These are phyloP conservation scores for Cladophialophora yegresii DNA, from an alignment of 2,329 filamentous ascomycete genomes.

Conservation along the genomic window DNA sequence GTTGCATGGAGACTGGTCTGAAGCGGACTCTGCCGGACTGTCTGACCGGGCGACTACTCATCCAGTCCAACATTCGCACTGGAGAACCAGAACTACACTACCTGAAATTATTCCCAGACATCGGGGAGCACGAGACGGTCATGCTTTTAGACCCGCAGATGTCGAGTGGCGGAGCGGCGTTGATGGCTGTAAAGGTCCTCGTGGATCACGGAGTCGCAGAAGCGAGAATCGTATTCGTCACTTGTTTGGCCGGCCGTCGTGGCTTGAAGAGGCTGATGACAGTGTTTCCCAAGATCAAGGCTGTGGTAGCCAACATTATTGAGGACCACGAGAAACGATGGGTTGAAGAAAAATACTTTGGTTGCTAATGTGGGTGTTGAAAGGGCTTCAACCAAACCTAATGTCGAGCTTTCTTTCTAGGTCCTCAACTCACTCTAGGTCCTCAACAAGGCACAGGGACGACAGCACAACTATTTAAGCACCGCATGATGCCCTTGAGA, in stretches of 20 bases:
- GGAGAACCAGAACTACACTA: conserved; percentile 94
- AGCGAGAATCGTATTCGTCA: conserved; percentile 85
- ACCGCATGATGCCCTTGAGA: not conserved
- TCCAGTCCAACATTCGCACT: conserved; percentile 81
- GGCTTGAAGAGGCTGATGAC: conserved; percentile 82
- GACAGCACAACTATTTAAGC: not conserved
- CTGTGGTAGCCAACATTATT: conserved; percentile 81
- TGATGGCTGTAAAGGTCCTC: conserved; percentile 96
- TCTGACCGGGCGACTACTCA: conserved; percentile 81
- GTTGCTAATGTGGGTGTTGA: conserved; percentile 61
- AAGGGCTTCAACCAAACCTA: not conserved
- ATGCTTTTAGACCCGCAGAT: conserved; percentile 91
- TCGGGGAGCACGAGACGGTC: conserved; percentile 74
- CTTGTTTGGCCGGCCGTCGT: conserved; percentile 82
- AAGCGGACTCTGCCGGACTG: conserved; percentile 91
- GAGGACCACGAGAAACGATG: conserved; percentile 82
- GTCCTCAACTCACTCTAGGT: not conserved
- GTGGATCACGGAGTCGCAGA: conserved; percentile 89
- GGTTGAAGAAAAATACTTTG: conserved; percentile 87
- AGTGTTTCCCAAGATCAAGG: conserved; percentile 83
- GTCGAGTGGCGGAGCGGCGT: conserved; percentile 77
- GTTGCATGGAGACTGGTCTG: conserved; percentile 82
- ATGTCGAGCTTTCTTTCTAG: not conserved
- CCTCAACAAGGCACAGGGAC: not conserved
- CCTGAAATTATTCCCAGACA: conserved; percentile 73